phyloP scores from a whole-genome alignment of 441 rosid genomes.

The Hura crepitans region DNA sequence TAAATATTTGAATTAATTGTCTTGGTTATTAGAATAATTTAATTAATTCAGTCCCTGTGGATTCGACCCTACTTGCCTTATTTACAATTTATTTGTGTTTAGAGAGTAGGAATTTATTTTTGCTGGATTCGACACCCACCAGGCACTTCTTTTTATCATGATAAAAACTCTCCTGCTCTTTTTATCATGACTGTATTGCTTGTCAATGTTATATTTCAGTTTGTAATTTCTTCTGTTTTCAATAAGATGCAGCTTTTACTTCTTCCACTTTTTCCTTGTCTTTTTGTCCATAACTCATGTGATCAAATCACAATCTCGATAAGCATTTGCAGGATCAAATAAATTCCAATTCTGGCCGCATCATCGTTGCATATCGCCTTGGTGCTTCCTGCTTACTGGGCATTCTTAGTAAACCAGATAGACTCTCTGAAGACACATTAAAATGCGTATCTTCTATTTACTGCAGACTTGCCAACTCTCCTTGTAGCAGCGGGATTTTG shows the following conservation, averaged over 20 bases:
- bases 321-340: constrained; percentile 37
- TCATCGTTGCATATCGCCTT: constrained; percentile 69
- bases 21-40: too few species aligned
- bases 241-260: background rate
- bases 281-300: background rate
- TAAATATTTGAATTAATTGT: too few species aligned
- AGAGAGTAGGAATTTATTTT: too few species aligned
- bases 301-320: background rate
- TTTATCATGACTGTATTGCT: background rate
- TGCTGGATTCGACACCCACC: too few species aligned
- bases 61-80: too few species aligned
- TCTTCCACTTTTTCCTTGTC: background rate
- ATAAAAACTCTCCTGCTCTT: constrained; percentile 40
- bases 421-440: constrained; percentile 66
- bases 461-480: constrained; percentile 46
- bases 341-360: constrained; percentile 39
- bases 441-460: constrained; percentile 78
- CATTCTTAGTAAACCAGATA: constrained; percentile 41
- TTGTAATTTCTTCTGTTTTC: background rate
- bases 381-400: constrained; percentile 36
- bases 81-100: too few species aligned
- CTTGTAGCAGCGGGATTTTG: constrained; percentile 29
- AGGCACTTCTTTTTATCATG: constrained; percentile 25
- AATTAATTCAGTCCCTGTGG: too few species aligned
- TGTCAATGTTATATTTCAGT: background rate